Conservation (phyloP, 2,329 filamentous ascomycete species). For the Aspergillus sp. region DNA sequence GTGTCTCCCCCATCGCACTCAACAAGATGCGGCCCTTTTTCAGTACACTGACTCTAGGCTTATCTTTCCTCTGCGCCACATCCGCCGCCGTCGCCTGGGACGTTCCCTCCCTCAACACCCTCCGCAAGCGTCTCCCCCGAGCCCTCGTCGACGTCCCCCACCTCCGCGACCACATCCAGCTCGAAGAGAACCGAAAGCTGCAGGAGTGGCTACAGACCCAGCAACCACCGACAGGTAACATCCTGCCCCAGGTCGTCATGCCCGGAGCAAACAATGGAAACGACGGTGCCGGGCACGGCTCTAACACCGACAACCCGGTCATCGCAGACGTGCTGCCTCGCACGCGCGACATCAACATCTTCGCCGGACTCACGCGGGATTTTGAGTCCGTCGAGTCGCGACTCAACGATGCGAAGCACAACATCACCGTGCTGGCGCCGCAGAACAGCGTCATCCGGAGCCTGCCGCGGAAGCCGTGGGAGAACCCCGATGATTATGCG, state of each 20-base stretch:
- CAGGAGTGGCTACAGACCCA: slow-evolving; percentile 21
- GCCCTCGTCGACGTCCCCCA: slow-evolving; percentile 16
- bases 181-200: slow-evolving; percentile 13
- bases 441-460: slow-evolving; percentile 76
- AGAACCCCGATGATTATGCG: slow-evolving; percentile 70
- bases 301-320: slow-evolving; percentile 53
- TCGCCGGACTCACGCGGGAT: slow-evolving; percentile 76
- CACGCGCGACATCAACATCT: slow-evolving; percentile 77
- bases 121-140: slow-evolving; percentile 21
- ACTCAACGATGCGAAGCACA: slow-evolving; percentile 64
- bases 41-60: slow-evolving; percentile 3
- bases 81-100: slow-evolving; percentile 10
- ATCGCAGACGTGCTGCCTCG: slow-evolving; percentile 83
- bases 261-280: slow-evolving; percentile 11
- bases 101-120: slow-evolving; percentile 11
- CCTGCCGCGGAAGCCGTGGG: slow-evolving; percentile 73
- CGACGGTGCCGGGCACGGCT: slow-evolving; percentile 10
- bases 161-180: slow-evolving; percentile 12
- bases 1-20: not conserved
- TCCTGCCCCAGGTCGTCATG: slow-evolving; percentile 22
- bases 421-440: slow-evolving; percentile 85
- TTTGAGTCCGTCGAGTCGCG: slow-evolving; percentile 67
- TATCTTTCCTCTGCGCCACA: slow-evolving; percentile 11
- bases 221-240: slow-evolving; percentile 24
- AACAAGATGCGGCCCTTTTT: slow-evolving; percentile 13